Evolutionary conservation across 495 filamentous ascomycete genomes (phyloP), one percentile per base, ranked within the genome.

Genomic region (Aspergillus taichungensis): DNA sequence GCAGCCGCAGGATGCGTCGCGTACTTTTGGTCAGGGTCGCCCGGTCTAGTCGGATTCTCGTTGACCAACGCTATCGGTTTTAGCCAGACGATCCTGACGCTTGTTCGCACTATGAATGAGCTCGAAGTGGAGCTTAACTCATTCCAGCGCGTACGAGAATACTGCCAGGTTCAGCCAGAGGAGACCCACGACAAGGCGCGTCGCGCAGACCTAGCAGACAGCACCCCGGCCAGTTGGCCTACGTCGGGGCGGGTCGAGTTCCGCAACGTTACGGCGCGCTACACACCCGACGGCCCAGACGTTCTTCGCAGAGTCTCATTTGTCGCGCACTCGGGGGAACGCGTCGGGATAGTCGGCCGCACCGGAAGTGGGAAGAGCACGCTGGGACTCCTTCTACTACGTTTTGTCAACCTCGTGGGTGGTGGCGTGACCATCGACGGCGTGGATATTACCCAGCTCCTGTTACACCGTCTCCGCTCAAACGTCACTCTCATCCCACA

Each of bases 331-430:
- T 63, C 77, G 11, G 77, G 77, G 8, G 71, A 79, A 47, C 68
- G 71, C 29, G 63, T 80, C 34, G 79, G 73, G 9, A 70, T 84
- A 8, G 72, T 78, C n/a, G 80, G 79, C 10, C 72, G 80, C 18
- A 82, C 78, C 4, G 79, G 80, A 5, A 79, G 78, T 6, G 80
- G 79, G 6, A 83, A 84, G 46, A 79, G 73, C 39, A 79, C 77
- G 6, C 62, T 83, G 0, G 77, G 76, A 0, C 64, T 80, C 1
- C 68, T 70, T 5, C 66, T 84, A 6, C 74, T 83, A 54, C 74
- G 62, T 60, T 75, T 56, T 55, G 77, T 62, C 58, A 67, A 57
- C 63, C 65, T 45, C 53, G 64, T 53, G 24, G 54, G 30, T 0
- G 76, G 80, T 6, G 49, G 50, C 8, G 70, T 83, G 37, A 68